Percentiles rank a stretch among this genome's conserved stretches.
phyloP scores from a whole-genome alignment of 352 stramenopile species.

The Globisporangium barbulae region DNA sequence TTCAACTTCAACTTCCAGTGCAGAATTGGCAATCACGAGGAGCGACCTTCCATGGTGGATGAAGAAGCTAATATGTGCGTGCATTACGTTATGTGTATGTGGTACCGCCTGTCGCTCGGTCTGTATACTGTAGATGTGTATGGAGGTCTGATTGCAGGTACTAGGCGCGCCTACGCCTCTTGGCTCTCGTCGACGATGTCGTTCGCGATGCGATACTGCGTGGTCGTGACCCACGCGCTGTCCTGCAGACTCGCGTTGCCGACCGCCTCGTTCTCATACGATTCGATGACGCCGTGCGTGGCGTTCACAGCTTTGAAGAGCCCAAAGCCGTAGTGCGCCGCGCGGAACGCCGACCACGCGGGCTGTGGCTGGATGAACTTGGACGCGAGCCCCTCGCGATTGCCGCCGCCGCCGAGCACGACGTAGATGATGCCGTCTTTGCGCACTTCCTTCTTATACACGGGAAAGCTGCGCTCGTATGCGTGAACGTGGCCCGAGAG shows the following conservation, averaged over 20 bases:
- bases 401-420: slow-evolving; percentile 91
- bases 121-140: background rate
- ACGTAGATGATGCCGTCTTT: slow-evolving; percentile 88
- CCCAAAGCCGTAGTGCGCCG: slow-evolving; percentile 77
- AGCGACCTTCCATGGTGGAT: no score
- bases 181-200: background rate
- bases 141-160: background rate
- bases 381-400: slow-evolving; percentile 85
- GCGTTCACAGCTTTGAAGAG: slow-evolving; percentile 60
- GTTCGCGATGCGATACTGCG: slow-evolving; percentile 9
- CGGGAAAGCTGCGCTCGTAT: slow-evolving; percentile 88
- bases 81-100: background rate
- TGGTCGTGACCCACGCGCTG: slow-evolving; percentile 45
- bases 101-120: background rate
- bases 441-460: slow-evolving; percentile 71
- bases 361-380: slow-evolving; percentile 73
- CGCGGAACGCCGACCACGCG: slow-evolving; percentile 74
- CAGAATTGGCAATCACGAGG: no score
- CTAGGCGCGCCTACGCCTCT: background rate
- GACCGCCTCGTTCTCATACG: slow-evolving; percentile 57
- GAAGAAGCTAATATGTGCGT: background rate
- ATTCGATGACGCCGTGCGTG: slow-evolving; percentile 68
- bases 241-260: slow-evolving; percentile 47
- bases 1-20: background rate
- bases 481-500: slow-evolving; percentile 92